These are phyloP conservation scores for Cicer bijugum DNA, from an alignment of 306 rosid genomes.

Conservation along the genomic window DNA sequence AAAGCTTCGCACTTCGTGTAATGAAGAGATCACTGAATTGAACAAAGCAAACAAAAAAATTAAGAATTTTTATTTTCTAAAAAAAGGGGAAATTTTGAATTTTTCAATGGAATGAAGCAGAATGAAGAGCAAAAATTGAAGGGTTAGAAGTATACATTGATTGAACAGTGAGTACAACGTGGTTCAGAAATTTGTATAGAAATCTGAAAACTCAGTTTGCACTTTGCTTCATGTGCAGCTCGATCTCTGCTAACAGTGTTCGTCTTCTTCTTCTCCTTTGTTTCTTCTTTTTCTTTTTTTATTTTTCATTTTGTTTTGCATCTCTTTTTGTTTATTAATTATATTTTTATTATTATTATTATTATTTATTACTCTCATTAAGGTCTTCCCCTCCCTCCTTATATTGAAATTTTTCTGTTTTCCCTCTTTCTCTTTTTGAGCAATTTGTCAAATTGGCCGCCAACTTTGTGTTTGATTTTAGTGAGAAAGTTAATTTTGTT, in stretches of 20 bases:
- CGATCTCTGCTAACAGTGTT: slow-evolving; percentile 65
- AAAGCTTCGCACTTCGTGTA: slow-evolving; percentile 55
- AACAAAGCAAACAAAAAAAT: slow-evolving; percentile 41
- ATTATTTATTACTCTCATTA: slow-evolving; percentile 1
- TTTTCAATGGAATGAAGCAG: slow-evolving; percentile 41
- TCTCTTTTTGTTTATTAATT: no score
- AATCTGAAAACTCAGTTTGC: slow-evolving; percentile 62
- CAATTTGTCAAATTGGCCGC: neutral
- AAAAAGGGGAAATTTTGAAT: slow-evolving; percentile 13
- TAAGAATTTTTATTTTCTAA: slow-evolving; percentile 1
- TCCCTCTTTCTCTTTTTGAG: neutral
- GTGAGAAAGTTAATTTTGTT: no score
- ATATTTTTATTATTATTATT: neutral
- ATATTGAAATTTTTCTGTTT: neutral
- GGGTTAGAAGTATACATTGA: slow-evolving; percentile 56
- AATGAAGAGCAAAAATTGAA: slow-evolving; percentile 59
- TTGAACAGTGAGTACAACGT: slow-evolving; percentile 67
- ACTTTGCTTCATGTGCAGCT: slow-evolving; percentile 38
- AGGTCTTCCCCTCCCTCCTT: slow-evolving; percentile 20
- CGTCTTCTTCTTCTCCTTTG: slow-evolving; percentile 30
- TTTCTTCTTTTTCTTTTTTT: slow-evolving; percentile 23
- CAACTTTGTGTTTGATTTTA: neutral
- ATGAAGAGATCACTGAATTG: slow-evolving; percentile 66
- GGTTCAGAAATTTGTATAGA: slow-evolving; percentile 66
- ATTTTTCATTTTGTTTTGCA: neutral